Conservation (phyloP, 2,329 filamentous ascomycete species). For the Xylariaceae sp. region DNA sequence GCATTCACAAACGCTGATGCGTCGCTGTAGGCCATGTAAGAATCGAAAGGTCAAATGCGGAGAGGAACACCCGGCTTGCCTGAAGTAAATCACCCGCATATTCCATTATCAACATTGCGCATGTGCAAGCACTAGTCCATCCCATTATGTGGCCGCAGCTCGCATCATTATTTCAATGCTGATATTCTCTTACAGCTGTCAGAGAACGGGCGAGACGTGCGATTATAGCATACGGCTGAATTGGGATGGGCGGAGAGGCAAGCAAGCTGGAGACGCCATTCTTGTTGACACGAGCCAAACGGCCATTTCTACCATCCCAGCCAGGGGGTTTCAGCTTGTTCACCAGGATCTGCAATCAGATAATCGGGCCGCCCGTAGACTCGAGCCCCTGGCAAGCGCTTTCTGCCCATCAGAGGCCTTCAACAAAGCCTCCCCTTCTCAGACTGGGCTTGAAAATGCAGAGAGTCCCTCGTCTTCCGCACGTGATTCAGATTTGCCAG, state of each 20-base stretch:
- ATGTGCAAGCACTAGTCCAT: conserved; percentile 4
- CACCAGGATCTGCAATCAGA: conserved; percentile 33
- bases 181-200: conserved; percentile 47
- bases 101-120: conserved; percentile 3
- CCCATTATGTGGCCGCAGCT: conserved; percentile 2
- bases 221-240: conserved; percentile 81
- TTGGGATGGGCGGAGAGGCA: conserved; percentile 71
- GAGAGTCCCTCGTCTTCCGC: conserved; percentile 18
- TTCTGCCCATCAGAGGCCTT: conserved; percentile 20
- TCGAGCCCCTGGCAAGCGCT: conserved; percentile 29
- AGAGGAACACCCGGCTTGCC: conserved; percentile 70
- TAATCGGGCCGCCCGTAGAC: conserved; percentile 26
- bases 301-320: conserved; percentile 25
- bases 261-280: conserved; percentile 46
- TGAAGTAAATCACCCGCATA: conserved; percentile 47
- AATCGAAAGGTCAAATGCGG: conserved; percentile 77
- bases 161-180: conserved; percentile 10
- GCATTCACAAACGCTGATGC: conserved; percentile 17
- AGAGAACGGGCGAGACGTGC: conserved; percentile 68
- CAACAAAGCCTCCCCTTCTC: conserved; percentile 12
- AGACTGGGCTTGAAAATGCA: conserved; percentile 13
- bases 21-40: conserved; percentile 67
- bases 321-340: conserved; percentile 36
- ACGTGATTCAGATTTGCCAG: conserved; percentile 23
- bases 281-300: conserved; percentile 28